Evolutionary conservation across 2,329 filamentous ascomycete species (phyloP).

Genomic region (Stachybotrys chlorohalonatus): DNA sequence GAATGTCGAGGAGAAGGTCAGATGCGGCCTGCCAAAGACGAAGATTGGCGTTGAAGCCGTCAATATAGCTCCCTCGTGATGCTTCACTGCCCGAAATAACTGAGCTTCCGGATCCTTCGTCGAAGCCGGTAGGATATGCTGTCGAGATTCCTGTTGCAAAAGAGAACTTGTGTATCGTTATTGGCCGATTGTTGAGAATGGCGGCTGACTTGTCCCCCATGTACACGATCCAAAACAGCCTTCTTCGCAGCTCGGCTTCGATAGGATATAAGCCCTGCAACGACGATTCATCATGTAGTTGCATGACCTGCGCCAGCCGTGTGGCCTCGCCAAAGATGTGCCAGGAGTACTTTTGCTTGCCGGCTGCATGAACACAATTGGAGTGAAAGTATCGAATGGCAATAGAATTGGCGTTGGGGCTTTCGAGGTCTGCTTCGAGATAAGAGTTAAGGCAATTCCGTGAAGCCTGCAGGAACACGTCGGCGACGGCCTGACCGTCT

Average conservation of each 20-base stretch:
- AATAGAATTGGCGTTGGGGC: conserved; percentile 31
- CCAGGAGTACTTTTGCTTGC: conserved; percentile 33
- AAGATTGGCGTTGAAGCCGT: conserved; percentile 32
- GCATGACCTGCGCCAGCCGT: conserved; percentile 31
- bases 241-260: conserved; percentile 27
- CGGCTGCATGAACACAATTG: conserved; percentile 32
- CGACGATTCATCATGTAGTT: conserved; percentile 29
- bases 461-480: conserved; percentile 29
- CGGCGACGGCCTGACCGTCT: conserved; percentile 24
- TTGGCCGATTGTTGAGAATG: conserved; percentile 29
- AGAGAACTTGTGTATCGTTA: conserved; percentile 33
- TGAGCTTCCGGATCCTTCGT: conserved; percentile 10
- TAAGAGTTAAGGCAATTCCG: conserved; percentile 27
- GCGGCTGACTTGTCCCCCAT: conserved; percentile 30
- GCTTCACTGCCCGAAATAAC: conserved; percentile 6
- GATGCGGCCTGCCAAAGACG: conserved; percentile 30
- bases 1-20: conserved; percentile 26
- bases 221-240: conserved; percentile 29
- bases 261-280: conserved; percentile 22
- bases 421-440: conserved; percentile 30
- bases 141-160: conserved; percentile 30
- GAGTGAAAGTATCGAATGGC: conserved; percentile 35
- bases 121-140: conserved; percentile 20
- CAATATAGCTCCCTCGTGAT: conserved; percentile 5
- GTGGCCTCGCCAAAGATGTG: conserved; percentile 35